phyloP scores from a whole-genome alignment of 371 early-diverging fungal species.

The Syncephalastrum sp. region DNA sequence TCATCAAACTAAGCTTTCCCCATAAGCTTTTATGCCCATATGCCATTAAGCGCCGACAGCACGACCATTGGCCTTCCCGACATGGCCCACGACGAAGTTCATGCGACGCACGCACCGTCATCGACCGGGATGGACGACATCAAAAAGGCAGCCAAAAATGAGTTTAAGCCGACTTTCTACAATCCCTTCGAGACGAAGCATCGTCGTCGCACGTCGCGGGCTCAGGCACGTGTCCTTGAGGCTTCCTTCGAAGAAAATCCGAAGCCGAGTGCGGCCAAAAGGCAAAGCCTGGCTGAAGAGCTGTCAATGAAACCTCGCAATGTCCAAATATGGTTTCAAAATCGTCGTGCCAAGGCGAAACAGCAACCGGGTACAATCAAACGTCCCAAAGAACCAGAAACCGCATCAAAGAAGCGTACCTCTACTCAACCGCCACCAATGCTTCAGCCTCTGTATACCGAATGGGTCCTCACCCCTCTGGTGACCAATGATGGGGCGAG shows the following conservation, averaged over 20 bases:
- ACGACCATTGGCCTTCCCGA: background rate
- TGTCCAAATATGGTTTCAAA: conserved; percentile 98
- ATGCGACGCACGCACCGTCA: no score
- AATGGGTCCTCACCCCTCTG: conserved; percentile 23
- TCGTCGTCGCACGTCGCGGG: conserved; percentile 67
- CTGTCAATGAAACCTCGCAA: conserved; percentile 86
- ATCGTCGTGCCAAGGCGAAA: conserved; percentile 85
- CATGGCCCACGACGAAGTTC: no score
- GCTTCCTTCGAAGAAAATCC: conserved; percentile 65
- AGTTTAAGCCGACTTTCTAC: conserved; percentile 63
- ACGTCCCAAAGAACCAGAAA: conserved; percentile 1
- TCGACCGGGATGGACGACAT: background rate
- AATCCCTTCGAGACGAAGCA: conserved; percentile 80
- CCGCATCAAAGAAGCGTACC: conserved; percentile 4
- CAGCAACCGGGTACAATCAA: conserved; percentile 4
- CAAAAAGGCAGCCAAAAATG: conserved; percentile 8
- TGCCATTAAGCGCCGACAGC: conserved; percentile 10
- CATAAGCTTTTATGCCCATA: conserved; percentile 11
- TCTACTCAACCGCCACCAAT: conserved; percentile 11
- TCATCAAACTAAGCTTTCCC: background rate
- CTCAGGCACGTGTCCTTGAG: conserved; percentile 70
- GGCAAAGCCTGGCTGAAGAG: conserved; percentile 64
- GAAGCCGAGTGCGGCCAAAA: conserved; percentile 68
- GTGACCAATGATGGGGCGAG: conserved; percentile 8
- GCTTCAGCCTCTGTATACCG: conserved; percentile 12